Base-by-base conservation (phyloP, 441 rosid genomes). In the Pelargonium australe region DNA sequence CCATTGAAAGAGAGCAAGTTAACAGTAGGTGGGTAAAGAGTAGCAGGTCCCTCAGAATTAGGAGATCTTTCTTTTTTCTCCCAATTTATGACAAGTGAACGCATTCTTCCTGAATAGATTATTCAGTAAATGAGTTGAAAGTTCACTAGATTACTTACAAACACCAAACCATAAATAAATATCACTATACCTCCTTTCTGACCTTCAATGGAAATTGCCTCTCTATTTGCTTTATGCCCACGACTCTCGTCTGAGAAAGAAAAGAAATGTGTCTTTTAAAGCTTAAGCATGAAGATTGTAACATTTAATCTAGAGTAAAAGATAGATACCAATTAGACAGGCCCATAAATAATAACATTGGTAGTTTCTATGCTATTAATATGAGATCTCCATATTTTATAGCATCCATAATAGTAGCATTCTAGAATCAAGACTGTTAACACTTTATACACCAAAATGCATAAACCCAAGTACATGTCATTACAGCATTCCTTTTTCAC, bases 21-120 rank as follows among this genome's bases (percentile, higher is more conserved):
- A 34, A 73, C 74, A 16, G 79, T 51, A 73, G 88, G 73, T 73
- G 80, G 79, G 63, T 90, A 83, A 70, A 70, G 73, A 72, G 74
- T 76, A 71, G 79, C 68, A 61, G 83, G 81, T 65, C 85, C 87
- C 70, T 88, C 92, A 68, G 60, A 73, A 79, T 80, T 86, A 60
- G 81, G 76, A 78, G 85, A 75, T 77, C 88, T 81, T 76, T 96
- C 95, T 80, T 91, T 84, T 79, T 83, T 88, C 77, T 89, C 98
- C 86, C 90, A 85, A 77, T 87, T 89, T 64, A 86, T 65, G 61
- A 68, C 85, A 70, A 85, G 77, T 45, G 93, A 72, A 58, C 77
- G 92, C 82, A 82, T 78, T 81, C 89, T 83, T 79, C 98, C 98
- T 95, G 78, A 67, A 73, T 34, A 67, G 62, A 68, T 77, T 63